Percentiles rank a stretch among this genome's conserved stretches.
Conservation (phyloP, 2,329 filamentous ascomycete genomes). For the Verticillium klebahnii region DNA sequence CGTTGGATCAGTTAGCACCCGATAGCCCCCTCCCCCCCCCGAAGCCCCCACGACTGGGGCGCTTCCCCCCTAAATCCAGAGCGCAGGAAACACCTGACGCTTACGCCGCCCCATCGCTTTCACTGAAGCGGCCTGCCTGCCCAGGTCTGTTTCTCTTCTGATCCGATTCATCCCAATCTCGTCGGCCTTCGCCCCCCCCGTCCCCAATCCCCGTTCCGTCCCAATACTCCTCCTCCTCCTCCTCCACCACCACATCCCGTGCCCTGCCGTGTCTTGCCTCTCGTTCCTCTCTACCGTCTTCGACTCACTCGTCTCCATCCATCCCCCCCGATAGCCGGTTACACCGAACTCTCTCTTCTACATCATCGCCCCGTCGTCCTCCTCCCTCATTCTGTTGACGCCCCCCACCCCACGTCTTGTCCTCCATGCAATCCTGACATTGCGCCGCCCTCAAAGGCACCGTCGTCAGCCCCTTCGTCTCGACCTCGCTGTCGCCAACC, state of each 20-base stretch:
- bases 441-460: background rate
- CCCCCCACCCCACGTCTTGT: background rate
- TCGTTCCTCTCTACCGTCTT: slow-evolving; percentile 3
- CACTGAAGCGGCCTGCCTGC: background rate
- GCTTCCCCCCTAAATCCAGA: background rate
- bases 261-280: background rate
- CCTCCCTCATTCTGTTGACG: background rate
- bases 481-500: background rate
- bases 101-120: background rate
- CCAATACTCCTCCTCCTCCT: background rate
- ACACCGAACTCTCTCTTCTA: background rate
- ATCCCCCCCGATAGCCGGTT: background rate
- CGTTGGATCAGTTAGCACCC: background rate
- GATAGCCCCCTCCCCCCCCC: background rate
- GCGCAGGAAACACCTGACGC: background rate
- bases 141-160: background rate
- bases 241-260: background rate
- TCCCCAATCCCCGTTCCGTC: background rate
- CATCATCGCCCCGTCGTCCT: background rate
- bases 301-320: background rate
- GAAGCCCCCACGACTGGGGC: background rate
- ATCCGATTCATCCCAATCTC: background rate
- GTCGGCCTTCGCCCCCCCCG: background rate
- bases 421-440: slow-evolving; percentile 1
- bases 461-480: background rate